Base-by-base conservation (phyloP, 2,329 filamentous ascomycete species). In the Aspergillus vadensis region DNA sequence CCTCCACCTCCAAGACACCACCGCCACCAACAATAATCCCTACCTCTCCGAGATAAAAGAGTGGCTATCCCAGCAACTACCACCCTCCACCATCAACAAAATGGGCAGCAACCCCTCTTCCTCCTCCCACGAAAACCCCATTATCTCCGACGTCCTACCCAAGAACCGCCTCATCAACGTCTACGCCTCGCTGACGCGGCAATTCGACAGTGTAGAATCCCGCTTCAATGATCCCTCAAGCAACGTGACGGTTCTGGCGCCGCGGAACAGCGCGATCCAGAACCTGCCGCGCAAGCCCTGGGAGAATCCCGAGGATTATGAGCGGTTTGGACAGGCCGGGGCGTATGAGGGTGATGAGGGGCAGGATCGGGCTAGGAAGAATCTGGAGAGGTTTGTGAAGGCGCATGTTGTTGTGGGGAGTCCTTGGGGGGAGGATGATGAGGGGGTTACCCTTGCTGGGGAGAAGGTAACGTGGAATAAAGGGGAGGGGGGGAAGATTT, bases 221-320 rank as follows among this genome's bases (percentile, higher is more conserved):
- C 89, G 91, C 0, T 85, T 98, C 14, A 85, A 90, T 67, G 85
- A 91, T 72, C 76, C 82, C 0, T 72, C 79, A 0, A 77, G 83
- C 60, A 93, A 94, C 73, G 91, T 91, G 15, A 97, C 92, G 2
- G 87, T 98, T 23, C 86, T 98, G 2, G 94, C 93, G 5, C 95
- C 95, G 0, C 80, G 91, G 57, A 98, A 99, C 81, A 87, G 85
- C 17, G 92, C 88, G 3, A 86, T 99, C 70, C 89, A 90, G 65
- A 80, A 77, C 0, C 80, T 98, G 23, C 91, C 92, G 0, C 83
- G 89, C 55, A 98, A 97, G 75, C 93, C 93, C 0, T 79, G 77
- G 74, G 79, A 88, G 69, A 82, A 93, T 64, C 86, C 90, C 0
- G 77, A 83, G 55, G 92, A 97, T 66, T 94, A 95, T 73, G 79